These are phyloP conservation scores for Chlorella sorokiniana DNA, from an alignment of 139 green algal species.

Conservation along the genomic window DNA sequence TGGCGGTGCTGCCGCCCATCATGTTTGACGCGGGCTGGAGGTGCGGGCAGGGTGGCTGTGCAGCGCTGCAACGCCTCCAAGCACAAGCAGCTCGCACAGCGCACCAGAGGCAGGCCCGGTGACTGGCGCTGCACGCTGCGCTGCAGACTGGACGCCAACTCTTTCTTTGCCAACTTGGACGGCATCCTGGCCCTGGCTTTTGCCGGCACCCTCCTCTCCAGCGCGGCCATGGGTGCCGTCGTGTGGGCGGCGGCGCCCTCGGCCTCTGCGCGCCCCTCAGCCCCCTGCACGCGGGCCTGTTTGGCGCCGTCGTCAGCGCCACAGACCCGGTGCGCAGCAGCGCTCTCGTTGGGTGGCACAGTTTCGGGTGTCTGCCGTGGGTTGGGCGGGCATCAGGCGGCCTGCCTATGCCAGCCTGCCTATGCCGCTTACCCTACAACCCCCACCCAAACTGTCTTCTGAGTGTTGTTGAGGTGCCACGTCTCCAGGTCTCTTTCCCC, in stretches of 20 bases:
- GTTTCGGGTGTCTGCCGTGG: too few species aligned
- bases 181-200: constrained; percentile 41
- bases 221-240: constrained; percentile 56
- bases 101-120: not conserved
- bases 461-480: constrained; percentile 33
- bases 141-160: constrained; percentile 7
- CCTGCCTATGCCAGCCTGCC: too few species aligned
- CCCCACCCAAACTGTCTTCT: constrained; percentile 41
- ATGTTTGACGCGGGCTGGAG: not conserved
- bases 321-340: constrained; percentile 69
- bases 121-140: not conserved
- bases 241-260: constrained; percentile 54
- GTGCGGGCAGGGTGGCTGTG: not conserved
- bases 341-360: too few species aligned
- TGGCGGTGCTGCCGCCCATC: not conserved
- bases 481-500: constrained; percentile 46
- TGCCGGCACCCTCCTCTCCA: constrained; percentile 52
- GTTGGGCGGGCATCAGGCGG: too few species aligned
- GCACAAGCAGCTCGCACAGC: not conserved
- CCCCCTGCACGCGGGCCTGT: constrained; percentile 56
- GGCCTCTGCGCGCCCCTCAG: constrained; percentile 35
- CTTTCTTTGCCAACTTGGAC: constrained; percentile 45
- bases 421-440: not conserved
- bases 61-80: not conserved
- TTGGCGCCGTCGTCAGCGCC: constrained; percentile 64